Conservation (phyloP, 208 protist genomes). For the Crithidia sp. region DNA sequence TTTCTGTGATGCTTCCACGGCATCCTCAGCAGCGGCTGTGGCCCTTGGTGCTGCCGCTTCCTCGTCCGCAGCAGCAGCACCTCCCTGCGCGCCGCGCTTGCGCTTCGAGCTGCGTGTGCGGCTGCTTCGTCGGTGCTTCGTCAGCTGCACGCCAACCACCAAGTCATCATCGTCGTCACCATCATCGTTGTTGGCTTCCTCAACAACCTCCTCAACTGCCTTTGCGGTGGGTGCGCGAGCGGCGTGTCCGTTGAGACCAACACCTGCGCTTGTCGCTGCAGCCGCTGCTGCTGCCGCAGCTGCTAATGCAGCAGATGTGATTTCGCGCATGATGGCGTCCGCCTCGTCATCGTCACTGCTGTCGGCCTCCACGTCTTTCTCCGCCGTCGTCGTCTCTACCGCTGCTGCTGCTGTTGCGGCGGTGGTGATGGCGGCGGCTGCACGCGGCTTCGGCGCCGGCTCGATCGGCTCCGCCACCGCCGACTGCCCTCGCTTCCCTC, state of each 20-base stretch:
- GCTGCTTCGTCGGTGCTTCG: slow-evolving; percentile 3
- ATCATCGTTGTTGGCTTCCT: background rate
- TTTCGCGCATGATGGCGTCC: background rate
- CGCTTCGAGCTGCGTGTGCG: slow-evolving; percentile 14
- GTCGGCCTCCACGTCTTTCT: background rate
- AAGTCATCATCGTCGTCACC: background rate
- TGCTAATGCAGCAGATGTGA: background rate
- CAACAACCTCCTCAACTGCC: background rate
- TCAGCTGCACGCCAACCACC: background rate
- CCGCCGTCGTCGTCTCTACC: background rate
- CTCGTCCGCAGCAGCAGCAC: background rate
- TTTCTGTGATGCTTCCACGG: background rate
- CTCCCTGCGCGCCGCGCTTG: slow-evolving; percentile 1
- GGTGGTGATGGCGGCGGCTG: background rate
- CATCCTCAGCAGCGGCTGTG: background rate
- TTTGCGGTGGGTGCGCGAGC: background rate
- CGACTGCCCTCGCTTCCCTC: background rate
- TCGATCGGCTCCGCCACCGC: background rate
- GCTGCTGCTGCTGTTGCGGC: background rate
- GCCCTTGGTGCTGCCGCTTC: background rate
- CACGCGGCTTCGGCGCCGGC: background rate
- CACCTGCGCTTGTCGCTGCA: no score
- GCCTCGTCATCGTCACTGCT: background rate
- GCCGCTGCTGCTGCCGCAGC: background rate
- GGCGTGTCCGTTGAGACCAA: background rate